A percentile compares a stretch with the other conserved stretches of the same genome.
phyloP scores from a whole-genome alignment of 2,329 filamentous ascomycete species.

The Zelopaecilomyces penicillatus region DNA sequence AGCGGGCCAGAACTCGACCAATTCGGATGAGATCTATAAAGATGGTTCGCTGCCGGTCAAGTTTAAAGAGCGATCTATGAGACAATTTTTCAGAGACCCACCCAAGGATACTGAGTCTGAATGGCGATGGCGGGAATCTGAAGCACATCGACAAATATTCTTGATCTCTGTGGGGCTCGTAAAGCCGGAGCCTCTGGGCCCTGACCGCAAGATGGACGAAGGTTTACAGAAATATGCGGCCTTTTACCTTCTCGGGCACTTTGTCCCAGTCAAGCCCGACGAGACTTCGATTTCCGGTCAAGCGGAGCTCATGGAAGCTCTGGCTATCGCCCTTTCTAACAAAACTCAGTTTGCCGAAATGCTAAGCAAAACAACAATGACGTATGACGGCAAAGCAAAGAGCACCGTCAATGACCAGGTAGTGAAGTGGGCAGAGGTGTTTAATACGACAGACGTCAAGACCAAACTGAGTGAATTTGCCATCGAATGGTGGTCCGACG shows the following conservation, averaged over 20 bases:
- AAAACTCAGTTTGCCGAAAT: conserved; percentile 10
- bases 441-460: conserved; percentile 4
- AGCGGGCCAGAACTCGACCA: neutral
- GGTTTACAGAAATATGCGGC: conserved; percentile 9
- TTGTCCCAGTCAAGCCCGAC: conserved; percentile 6
- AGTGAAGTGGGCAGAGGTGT: conserved; percentile 12
- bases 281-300: conserved; percentile 11
- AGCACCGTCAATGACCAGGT: conserved; percentile 7
- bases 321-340: conserved; percentile 12
- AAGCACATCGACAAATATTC: conserved; percentile 18
- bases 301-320: conserved; percentile 15
- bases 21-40: conserved; percentile 14
- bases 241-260: conserved; percentile 13
- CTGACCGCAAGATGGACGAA: neutral
- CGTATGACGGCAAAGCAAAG: neutral
- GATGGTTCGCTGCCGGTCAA: conserved; percentile 19
- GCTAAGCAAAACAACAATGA: conserved; percentile 6
- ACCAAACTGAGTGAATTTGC: conserved; percentile 8
- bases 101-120: neutral
- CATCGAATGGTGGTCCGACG: conserved; percentile 13
- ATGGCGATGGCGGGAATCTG: conserved; percentile 12
- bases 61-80: conserved; percentile 23
- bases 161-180: conserved; percentile 11
- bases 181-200: neutral
- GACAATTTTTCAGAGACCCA: conserved; percentile 16